Base-by-base conservation (phyloP, 192 early-diverging fungal species). In the Rhizoclosmatium globosum region DNA sequence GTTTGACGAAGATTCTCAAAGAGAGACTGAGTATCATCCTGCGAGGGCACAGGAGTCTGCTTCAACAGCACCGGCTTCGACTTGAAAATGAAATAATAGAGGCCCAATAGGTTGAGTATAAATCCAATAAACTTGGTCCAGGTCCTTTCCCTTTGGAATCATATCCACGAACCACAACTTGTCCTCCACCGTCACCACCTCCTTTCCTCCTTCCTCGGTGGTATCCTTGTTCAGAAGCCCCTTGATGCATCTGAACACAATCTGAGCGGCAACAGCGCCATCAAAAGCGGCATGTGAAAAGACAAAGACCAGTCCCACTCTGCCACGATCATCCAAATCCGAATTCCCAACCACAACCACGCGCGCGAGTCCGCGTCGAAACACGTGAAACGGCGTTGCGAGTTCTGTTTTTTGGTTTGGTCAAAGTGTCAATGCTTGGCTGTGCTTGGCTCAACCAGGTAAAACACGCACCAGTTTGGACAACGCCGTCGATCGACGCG, bases 241-340 rank as follows among this genome's bases (percentile, higher is more conserved):
- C 21, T 64, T 64, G 21, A 66, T 56, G 19, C 41, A 77, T 1
- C 39, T 31, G 17, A 23, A 17, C 4, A 68, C 21, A 42, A 77
- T 68, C 1, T 45, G n/a, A 13, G 64, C 23, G 2, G 64, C 76
- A 39, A 3, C 42, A 3, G 23, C 42, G 15, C 46, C 76, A 41
- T 77, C 76, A 43, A 77, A 77, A 6, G 64, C 76, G 39, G 23
- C 41, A 38, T 68, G 76, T 31, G 76, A 64, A 21, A 77, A 66
- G 13, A 65, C 53, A 23, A 77, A 77, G 4, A 77, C 50, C 2
- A 77, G 23, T 13, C 19, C 50, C 41, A 23, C 9, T 3, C 23
- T 46, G 53, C 39, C 1, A 7, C 21, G 7, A n/a, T 4, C 42
- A n/a, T 17, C 45, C 15, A 13, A 7, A 9, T 45, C 68, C n/a